Evolutionary conservation across 805 yeast species (phyloP).

Genomic region (Saccharomycopsis capsularis): DNA sequence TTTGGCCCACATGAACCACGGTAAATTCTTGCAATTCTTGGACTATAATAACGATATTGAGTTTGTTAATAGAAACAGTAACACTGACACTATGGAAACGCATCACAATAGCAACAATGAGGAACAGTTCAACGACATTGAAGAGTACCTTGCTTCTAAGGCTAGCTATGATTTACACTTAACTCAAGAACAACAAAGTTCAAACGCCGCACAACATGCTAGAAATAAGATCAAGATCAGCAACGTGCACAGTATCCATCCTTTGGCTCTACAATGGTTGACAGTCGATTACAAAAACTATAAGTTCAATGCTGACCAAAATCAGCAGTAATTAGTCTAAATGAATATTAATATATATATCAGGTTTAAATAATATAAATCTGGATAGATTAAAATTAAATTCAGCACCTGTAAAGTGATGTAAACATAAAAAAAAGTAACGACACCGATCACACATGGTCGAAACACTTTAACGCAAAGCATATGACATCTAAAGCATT

Average conservation of each 20-base stretch:
- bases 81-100: background rate
- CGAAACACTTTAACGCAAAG: no score
- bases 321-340: background rate
- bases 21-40: conserved; percentile 39
- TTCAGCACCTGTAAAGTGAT: background rate
- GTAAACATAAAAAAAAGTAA: background rate
- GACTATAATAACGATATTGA: conserved; percentile 30
- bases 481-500: background rate
- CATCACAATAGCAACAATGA: background rate
- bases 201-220: conserved; percentile 23
- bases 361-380: no score
- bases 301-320: background rate
- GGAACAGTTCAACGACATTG: conserved; percentile 5
- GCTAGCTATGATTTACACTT: background rate
- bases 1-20: conserved; percentile 69
- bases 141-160: background rate
- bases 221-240: conserved; percentile 33
- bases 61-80: conserved; percentile 22
- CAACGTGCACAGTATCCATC: conserved; percentile 53
- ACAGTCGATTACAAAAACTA: conserved; percentile 32
- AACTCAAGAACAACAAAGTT: conserved; percentile 20
- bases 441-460: no score
- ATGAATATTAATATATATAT: conserved; percentile 5
- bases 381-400: background rate
- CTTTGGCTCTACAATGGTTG: conserved; percentile 67